phyloP scores from a whole-genome alignment of 306 rosid species.

The Lathyrus sativus region DNA sequence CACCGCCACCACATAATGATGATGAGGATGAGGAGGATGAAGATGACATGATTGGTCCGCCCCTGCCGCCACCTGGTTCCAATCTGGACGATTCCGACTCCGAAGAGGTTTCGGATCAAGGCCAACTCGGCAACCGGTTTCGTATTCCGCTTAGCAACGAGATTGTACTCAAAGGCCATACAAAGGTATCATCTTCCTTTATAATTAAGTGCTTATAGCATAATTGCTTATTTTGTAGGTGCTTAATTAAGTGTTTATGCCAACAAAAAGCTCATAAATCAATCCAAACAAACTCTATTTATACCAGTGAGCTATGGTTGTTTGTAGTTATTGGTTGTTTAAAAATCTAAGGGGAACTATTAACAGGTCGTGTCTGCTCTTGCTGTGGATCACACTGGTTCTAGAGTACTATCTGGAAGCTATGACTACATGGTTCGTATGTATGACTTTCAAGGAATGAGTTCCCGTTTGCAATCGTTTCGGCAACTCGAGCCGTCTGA shows the following conservation, averaged over 20 bases:
- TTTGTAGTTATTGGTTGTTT: too few relatives aligned
- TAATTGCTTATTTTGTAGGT: neutral
- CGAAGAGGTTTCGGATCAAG: slow-evolving; percentile 46
- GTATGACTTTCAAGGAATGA: slow-evolving; percentile 99
- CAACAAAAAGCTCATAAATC: too few relatives aligned
- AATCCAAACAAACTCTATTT: too few relatives aligned
- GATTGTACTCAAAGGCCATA: slow-evolving; percentile 92
- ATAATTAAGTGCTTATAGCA: neutral
- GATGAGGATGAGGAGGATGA: slow-evolving; percentile 39
- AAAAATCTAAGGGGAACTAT: slow-evolving; percentile 13
- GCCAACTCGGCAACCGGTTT: slow-evolving; percentile 46
- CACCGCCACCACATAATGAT: slow-evolving; percentile 43
- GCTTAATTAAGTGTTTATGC: too few relatives aligned
- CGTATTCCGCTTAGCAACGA: slow-evolving; percentile 88
- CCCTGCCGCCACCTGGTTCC: slow-evolving; percentile 50
- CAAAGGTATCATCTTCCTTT: slow-evolving; percentile 53
- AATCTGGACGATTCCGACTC: slow-evolving; percentile 42
- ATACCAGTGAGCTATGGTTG: too few relatives aligned
- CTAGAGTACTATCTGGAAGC: slow-evolving; percentile 91
- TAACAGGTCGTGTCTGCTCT: slow-evolving; percentile 85
- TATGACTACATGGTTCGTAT: slow-evolving; percentile 83
- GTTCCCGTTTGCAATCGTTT: slow-evolving; percentile 80
- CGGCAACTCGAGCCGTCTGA: slow-evolving; percentile 91
- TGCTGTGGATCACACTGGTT: slow-evolving; percentile 93
- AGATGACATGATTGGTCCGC: slow-evolving; percentile 66